Conservation (phyloP, 78 protist genomes). For the Monocercomonoides exilis region DNA sequence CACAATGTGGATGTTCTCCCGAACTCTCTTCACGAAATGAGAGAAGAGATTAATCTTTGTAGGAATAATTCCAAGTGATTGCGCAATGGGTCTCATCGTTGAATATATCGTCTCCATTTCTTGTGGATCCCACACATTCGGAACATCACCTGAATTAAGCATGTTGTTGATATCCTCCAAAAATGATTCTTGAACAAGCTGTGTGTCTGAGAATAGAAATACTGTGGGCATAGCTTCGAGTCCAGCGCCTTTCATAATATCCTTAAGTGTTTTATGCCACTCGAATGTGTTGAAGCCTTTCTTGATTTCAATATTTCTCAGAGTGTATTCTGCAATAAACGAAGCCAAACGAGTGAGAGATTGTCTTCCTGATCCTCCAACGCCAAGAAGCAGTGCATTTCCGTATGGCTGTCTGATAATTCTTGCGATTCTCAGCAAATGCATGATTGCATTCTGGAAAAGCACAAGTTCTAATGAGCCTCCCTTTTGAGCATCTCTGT, state of each 20-base stretch:
- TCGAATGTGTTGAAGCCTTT: conserved; percentile 49
- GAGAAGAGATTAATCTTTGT: conserved; percentile 43
- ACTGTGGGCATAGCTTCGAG: conserved; percentile 47
- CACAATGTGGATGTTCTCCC: conserved; percentile 57
- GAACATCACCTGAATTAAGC: conserved; percentile 77
- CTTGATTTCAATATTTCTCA: conserved; percentile 47
- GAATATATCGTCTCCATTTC: conserved; percentile 51
- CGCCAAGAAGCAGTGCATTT: conserved; percentile 82
- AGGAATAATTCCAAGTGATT: conserved; percentile 23
- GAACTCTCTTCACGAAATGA: conserved; percentile 46
- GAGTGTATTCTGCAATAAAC: conserved; percentile 50
- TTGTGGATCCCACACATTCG: conserved; percentile 52
- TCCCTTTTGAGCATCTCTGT: conserved; percentile 36
- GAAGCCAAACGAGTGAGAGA: conserved; percentile 74
- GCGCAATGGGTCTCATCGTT: conserved; percentile 38
- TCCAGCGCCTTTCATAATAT: conserved; percentile 35
- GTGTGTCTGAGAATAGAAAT: conserved; percentile 78
- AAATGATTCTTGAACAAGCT: conserved; percentile 61
- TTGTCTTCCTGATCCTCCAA: conserved; percentile 83
- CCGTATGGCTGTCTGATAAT: conserved; percentile 69
- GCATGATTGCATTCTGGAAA: conserved; percentile 67
- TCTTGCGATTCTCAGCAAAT: conserved; percentile 65
- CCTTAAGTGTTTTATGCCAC: conserved; percentile 62
- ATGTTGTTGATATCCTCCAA: conserved; percentile 77
- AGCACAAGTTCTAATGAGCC: conserved; percentile 65